Evolutionary conservation across 495 filamentous ascomycete species (phyloP).

Genomic region (Hypoxylon fuscum): DNA sequence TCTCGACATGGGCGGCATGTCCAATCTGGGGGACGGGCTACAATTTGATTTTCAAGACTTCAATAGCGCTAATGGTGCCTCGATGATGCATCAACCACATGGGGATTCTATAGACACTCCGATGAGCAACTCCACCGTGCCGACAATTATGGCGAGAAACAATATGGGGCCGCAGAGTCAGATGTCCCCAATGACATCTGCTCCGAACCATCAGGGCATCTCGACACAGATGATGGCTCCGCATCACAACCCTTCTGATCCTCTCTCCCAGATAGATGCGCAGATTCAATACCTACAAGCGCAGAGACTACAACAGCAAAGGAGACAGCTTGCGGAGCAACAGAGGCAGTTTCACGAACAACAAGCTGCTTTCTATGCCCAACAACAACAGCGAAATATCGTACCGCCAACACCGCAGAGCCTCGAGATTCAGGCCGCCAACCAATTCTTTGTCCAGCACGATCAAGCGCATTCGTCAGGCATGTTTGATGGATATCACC

Average conservation of each 20-base stretch:
- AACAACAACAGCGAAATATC: constrained; percentile 64
- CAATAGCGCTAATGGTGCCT: constrained; percentile 43
- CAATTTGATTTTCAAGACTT: constrained; percentile 62
- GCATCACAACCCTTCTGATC: constrained; percentile 50
- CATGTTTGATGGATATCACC: constrained; percentile 63
- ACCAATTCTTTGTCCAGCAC: constrained; percentile 67
- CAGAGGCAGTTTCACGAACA: constrained; percentile 62
- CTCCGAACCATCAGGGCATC: constrained; percentile 51
- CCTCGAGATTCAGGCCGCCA: constrained; percentile 81
- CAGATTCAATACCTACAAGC: constrained; percentile 72
- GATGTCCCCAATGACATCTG: constrained; percentile 56
- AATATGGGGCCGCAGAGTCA: constrained; percentile 54
- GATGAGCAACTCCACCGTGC: constrained; percentile 57
- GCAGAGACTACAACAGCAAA: constrained; percentile 62
- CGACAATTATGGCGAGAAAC: constrained; percentile 51
- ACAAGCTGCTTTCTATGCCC: constrained; percentile 59
- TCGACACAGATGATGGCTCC: constrained; percentile 54
- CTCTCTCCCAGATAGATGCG: constrained; percentile 62
- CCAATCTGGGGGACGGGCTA: constrained; percentile 53
- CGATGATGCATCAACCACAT: constrained; percentile 47
- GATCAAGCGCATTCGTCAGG: constrained; percentile 53
- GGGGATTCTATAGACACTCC: constrained; percentile 58
- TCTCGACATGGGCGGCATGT: constrained; percentile 62
- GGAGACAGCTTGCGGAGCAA: constrained; percentile 59
- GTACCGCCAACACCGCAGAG: constrained; percentile 95